These are phyloP conservation scores for Clonostachys rosea DNA, from an alignment of 2,329 filamentous ascomycete genomes.

Conservation along the genomic window DNA sequence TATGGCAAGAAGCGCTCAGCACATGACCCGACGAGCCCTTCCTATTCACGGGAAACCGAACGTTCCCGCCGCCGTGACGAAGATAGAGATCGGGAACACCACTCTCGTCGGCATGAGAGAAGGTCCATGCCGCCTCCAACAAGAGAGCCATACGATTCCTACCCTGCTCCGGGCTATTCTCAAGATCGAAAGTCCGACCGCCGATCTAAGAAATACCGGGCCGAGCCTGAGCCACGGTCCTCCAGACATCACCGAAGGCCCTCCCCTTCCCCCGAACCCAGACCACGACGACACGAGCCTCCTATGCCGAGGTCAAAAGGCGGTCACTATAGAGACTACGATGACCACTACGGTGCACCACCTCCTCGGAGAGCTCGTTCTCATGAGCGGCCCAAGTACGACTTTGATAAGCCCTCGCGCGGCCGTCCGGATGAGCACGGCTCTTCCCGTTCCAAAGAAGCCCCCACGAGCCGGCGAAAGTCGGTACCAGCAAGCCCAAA, in stretches of 20 bases:
- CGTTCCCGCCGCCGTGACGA: not conserved
- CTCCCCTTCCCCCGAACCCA: not conserved
- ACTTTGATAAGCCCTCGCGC: no score
- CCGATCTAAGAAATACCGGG: not conserved
- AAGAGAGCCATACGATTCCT: not conserved
- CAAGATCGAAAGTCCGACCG: not conserved
- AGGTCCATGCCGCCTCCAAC: slow-evolving; percentile 1
- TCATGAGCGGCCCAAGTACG: no score
- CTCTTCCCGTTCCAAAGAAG: not conserved
- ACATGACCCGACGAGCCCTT: not conserved
- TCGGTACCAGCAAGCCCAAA: slow-evolving; percentile 24
- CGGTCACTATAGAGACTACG: not conserved
- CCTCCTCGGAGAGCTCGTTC: slow-evolving; percentile 3
- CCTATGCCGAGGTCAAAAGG: not conserved
- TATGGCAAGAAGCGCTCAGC: not conserved
- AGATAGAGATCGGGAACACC: not conserved
- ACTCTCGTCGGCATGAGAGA: not conserved
- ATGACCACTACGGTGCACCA: slow-evolving; percentile 1
- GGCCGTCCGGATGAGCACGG: not conserved
- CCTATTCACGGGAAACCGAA: not conserved
- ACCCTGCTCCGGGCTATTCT: not conserved
- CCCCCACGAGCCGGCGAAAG: slow-evolving; percentile 8
- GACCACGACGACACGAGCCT: not conserved
- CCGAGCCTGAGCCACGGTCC: not conserved
- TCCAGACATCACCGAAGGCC: not conserved